Evolutionary conservation across 768 basidiomycete genomes (phyloP).

Genomic region (Lepiota venenata): DNA sequence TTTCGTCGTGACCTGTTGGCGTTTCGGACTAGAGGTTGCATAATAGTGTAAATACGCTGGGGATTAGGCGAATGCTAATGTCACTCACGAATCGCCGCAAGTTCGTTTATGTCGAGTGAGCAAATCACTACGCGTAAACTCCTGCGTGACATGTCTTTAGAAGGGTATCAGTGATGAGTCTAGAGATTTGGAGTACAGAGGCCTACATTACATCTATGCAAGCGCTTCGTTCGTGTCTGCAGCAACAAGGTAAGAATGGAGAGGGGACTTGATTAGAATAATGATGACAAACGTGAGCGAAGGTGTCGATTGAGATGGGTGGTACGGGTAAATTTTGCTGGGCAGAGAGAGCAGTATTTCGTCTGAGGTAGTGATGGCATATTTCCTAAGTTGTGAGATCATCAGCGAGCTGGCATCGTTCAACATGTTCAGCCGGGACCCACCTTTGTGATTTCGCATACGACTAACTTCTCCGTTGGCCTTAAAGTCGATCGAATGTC

Average conservation of each 20-base stretch:
- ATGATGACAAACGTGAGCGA: slow-evolving; percentile 56
- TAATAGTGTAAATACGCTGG: too few relatives aligned
- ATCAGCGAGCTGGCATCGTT: slow-evolving; percentile 38
- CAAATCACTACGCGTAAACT: slow-evolving; percentile 73
- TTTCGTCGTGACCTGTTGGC: slow-evolving; percentile 59
- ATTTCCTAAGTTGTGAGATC: slow-evolving; percentile 43
- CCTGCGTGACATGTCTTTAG: slow-evolving; percentile 58
- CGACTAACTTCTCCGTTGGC: slow-evolving; percentile 40
- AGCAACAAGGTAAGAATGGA: slow-evolving; percentile 9
- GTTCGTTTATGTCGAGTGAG: slow-evolving; percentile 70
- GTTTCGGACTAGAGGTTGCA: slow-evolving; percentile 28
- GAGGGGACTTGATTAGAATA: neutral
- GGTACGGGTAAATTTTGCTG: slow-evolving; percentile 70
- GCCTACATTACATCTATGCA: slow-evolving; percentile 61
- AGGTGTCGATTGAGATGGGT: slow-evolving; percentile 74
- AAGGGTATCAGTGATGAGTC: slow-evolving; percentile 6
- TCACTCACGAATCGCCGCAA: slow-evolving; percentile 64
- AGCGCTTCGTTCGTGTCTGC: slow-evolving; percentile 65
- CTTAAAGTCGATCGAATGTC: slow-evolving; percentile 32
- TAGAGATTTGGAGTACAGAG: neutral
- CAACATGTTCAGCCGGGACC: slow-evolving; percentile 6
- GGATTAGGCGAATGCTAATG: slow-evolving; percentile 8
- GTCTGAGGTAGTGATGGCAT: slow-evolving; percentile 70
- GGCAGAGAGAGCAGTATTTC: slow-evolving; percentile 64
- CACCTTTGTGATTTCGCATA: slow-evolving; percentile 42